Evolutionary conservation across 1,139 yeast species (phyloP), one percentile per base, ranked within the genome.

Genomic region (Geotrichum phurueaensis): DNA sequence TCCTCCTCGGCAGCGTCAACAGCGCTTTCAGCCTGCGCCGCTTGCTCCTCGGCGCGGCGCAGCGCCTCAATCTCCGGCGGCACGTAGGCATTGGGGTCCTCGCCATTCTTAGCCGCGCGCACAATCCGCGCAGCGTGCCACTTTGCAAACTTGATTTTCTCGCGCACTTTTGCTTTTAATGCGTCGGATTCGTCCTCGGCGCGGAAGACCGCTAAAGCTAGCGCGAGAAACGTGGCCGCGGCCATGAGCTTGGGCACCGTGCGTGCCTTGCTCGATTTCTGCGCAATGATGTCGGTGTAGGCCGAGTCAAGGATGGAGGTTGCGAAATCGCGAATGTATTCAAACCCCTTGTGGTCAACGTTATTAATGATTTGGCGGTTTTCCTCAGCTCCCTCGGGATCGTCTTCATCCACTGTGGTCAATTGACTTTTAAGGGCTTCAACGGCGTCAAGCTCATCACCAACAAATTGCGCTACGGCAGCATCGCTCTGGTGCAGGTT

Each of bases 371-470:
- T 15, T 5, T 39, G 47, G 20, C 47, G 47, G 47, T 39, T 39
- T 39, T 39, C 47, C 7, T 39, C 78, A 51, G 70, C 71, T 18
- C 75, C 72, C 15, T 81, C 79, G 0, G 82, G 81, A 39, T 79
- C 77, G 59, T 82, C 83, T 66, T 86, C 89, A 39, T 73, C 75
- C 56, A 89, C 3, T 75, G 77, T 13, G 72, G 64, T 9, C 60
- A 73, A 61, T 61, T 72, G 63, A 65, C 39, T 69, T 68, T 84
- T 85, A 53, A 76, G 68, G 1, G 70, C 61, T 68, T 89, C 96
- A 43, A 90, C 81, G 3, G 82, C 82, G 69, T 85, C 92, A 62
- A 89, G 75, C 60, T 89, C 74, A 5, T 69, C 68, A 57, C 85
- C 76, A 0, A 90, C 87, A 69, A 83, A 86, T 1, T 66, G 68